These are phyloP conservation scores for Lentithecium fluviatile DNA, from an alignment of 495 filamentous ascomycete genomes.

Conservation along the genomic window DNA sequence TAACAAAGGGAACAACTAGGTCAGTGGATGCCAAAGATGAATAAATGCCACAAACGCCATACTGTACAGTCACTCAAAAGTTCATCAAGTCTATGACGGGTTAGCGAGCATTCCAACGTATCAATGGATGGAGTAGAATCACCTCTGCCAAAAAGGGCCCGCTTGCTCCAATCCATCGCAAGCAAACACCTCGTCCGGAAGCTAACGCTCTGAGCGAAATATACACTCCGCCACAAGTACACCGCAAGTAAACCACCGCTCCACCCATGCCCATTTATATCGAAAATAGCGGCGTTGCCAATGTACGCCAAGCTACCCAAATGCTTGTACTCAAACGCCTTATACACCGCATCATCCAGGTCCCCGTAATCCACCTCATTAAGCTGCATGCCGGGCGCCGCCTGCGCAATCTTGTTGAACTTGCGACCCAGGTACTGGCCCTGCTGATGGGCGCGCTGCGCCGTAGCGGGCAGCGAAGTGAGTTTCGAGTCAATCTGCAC, in stretches of 20 bases:
- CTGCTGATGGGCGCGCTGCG: constrained; percentile 97
- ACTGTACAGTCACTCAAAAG: constrained; percentile 46
- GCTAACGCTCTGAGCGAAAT: constrained; percentile 97
- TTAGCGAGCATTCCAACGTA: constrained; percentile 24
- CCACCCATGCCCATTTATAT: constrained; percentile 74
- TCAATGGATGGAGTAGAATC: constrained; percentile 35
- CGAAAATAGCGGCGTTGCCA: constrained; percentile 94
- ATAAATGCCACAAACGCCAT: too few relatives aligned
- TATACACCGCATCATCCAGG: constrained; percentile 88
- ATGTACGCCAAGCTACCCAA: constrained; percentile 92
- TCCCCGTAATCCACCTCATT: constrained; percentile 88
- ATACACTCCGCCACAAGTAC: constrained; percentile 94
- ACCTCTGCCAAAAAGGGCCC: constrained; percentile 95
- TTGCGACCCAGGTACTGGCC: constrained; percentile 91
- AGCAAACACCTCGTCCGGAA: constrained; percentile 83
- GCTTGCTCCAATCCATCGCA: constrained; percentile 98
- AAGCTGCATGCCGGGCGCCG: constrained; percentile 68
- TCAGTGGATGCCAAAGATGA: too few relatives aligned
- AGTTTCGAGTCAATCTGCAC: constrained; percentile 58
- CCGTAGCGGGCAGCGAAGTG: constrained; percentile 54
- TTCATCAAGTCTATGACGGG: constrained; percentile 61
- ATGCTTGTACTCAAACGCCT: constrained; percentile 93
- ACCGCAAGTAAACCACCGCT: constrained; percentile 87
- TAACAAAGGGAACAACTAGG: too few relatives aligned
- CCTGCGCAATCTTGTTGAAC: constrained; percentile 85